Percentiles rank a stretch among this genome's conserved stretches.
phyloP scores from a whole-genome alignment of 352 stramenopile species.

The Phytophthora pistaciae region DNA sequence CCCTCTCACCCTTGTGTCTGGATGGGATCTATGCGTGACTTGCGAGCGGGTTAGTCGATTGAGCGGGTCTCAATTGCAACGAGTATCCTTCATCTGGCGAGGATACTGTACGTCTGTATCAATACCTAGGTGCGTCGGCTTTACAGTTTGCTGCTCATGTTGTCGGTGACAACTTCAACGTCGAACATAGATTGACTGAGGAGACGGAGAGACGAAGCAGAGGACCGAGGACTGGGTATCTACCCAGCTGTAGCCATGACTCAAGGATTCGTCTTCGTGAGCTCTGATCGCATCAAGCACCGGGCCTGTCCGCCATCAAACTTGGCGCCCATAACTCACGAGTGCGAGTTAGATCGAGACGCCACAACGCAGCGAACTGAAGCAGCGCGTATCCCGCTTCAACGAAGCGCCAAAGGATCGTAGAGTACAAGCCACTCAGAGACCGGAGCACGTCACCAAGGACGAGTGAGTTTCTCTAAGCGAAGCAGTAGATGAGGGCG shows the following conservation, averaged over 20 bases:
- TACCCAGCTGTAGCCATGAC: conserved; percentile 26
- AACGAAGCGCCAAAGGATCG: conserved; percentile 26
- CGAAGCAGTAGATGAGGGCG: conserved; percentile 6
- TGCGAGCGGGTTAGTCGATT: conserved; percentile 23
- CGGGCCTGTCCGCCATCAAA: conserved; percentile 11
- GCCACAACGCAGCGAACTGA: conserved; percentile 20
- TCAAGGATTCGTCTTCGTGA: conserved; percentile 17
- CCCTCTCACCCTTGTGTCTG: neutral
- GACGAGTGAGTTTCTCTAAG: conserved; percentile 4
- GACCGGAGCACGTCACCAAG: neutral
- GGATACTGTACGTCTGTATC: conserved; percentile 12
- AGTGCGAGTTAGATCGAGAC: conserved; percentile 11
- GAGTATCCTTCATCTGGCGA: conserved; percentile 4
- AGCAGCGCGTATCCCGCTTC: conserved; percentile 23
- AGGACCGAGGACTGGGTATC: conserved; percentile 12
- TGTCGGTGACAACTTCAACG: conserved; percentile 12
- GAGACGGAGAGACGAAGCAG: conserved; percentile 14
- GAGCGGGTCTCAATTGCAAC: conserved; percentile 7
- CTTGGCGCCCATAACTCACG: conserved; percentile 1
- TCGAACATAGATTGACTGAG: conserved; percentile 13
- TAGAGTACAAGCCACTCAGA: conserved; percentile 11
- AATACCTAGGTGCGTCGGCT: conserved; percentile 7
- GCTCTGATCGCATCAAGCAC: conserved; percentile 5
- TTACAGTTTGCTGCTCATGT: conserved; percentile 3
- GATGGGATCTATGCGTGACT: neutral